A percentile compares a stretch with the other conserved stretches of the same genome.
Conservation (phyloP, 768 basidiomycete species). For the Stropharia rugosoannulata region DNA sequence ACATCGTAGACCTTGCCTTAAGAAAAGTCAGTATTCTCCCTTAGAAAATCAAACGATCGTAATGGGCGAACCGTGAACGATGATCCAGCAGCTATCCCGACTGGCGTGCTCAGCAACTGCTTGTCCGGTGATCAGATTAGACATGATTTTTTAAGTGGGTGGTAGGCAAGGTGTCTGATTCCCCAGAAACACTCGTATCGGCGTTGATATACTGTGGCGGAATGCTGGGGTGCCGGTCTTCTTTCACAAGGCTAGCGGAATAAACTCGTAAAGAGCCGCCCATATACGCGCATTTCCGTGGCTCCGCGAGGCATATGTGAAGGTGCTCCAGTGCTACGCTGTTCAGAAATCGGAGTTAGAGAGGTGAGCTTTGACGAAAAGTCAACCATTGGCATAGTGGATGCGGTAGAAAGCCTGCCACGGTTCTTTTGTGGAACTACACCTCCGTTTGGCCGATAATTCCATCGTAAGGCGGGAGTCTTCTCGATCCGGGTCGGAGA, state of each 20-base stretch:
- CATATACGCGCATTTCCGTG: conserved; percentile 14
- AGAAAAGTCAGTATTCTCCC: not conserved
- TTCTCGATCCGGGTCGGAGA: not conserved
- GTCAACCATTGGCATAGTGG: not conserved
- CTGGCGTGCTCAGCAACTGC: conserved; percentile 30
- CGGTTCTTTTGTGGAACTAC: not conserved
- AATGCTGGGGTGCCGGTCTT: conserved; percentile 15
- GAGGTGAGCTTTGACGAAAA: conserved; percentile 31
- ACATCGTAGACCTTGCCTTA: conserved; percentile 77
- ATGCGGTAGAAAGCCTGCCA: not conserved
- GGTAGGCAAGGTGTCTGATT: not conserved
- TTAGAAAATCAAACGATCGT: not conserved
- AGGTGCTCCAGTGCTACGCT: not conserved
- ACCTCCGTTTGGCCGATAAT: not conserved
- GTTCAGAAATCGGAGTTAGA: conserved; percentile 21
- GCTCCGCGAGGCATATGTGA: conserved; percentile 3
- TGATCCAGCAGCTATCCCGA: conserved; percentile 52
- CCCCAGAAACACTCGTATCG: not conserved
- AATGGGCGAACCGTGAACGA: conserved; percentile 65
- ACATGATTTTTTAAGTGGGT: conserved; percentile 22
- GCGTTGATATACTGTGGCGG: conserved; percentile 22
- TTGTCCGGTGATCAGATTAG: conserved; percentile 23
- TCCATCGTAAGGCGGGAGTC: not conserved
- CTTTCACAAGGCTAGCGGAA: conserved; percentile 7
- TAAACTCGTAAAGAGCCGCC: conserved; percentile 5